Evolutionary conservation across 73 alveolate genomes (phyloP).

Genomic region (Paramecium primaurelia): DNA sequence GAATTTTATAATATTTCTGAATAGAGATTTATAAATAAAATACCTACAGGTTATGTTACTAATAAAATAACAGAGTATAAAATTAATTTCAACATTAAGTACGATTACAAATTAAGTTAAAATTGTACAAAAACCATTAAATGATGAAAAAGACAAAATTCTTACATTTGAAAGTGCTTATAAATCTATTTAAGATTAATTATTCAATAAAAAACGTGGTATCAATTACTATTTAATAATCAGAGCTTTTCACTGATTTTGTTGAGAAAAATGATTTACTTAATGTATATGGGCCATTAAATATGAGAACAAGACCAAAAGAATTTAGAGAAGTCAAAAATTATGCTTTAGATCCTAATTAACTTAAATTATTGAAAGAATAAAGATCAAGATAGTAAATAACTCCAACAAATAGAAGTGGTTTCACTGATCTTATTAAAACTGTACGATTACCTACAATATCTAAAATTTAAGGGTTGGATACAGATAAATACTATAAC

Average conservation of each 20-base stretch:
- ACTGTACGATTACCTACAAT: neutral
- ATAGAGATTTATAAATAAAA: neutral
- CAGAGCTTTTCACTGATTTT: slow-evolving; percentile 56
- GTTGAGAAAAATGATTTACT: slow-evolving; percentile 58
- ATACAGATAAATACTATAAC: neutral
- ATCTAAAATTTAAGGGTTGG: neutral
- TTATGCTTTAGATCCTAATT: neutral
- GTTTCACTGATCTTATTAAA: neutral
- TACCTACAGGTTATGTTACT: neutral
- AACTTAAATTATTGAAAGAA: neutral
- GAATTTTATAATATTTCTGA: slow-evolving; percentile 43
- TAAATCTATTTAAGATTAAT: neutral
- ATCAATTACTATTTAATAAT: neutral
- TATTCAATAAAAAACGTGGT: slow-evolving; percentile 13
- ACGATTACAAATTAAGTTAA: slow-evolving; percentile 31
- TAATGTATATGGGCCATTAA: slow-evolving; percentile 59
- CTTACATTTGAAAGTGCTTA: slow-evolving; percentile 29
- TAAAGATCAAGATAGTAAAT: neutral
- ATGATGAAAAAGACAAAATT: neutral
- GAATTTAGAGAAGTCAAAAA: slow-evolving; percentile 56
- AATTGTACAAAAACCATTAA: neutral
- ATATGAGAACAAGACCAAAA: slow-evolving; percentile 55
- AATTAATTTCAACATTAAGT: neutral
- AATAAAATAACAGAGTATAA: slow-evolving; percentile 23
- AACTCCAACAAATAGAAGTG: neutral